These are phyloP conservation scores for Trichoderma sp. DNA, from an alignment of 2,329 filamentous ascomycete genomes.

Conservation along the genomic window DNA sequence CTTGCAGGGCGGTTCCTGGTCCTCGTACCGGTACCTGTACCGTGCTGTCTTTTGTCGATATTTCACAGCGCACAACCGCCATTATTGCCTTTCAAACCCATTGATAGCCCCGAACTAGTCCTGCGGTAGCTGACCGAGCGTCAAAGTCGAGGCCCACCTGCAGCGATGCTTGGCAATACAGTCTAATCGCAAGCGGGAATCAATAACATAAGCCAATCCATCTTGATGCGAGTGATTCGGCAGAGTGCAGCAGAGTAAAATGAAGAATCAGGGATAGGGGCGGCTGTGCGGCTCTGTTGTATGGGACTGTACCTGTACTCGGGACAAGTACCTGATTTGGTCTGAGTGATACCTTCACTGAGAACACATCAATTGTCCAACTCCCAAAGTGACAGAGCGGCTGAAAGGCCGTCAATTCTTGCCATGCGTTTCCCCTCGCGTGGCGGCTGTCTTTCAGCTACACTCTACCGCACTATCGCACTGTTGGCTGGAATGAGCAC, in stretches of 20 bases:
- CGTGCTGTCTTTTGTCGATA: not conserved
- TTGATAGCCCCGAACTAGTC: not conserved
- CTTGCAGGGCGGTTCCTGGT: not conserved
- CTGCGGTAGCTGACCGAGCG: not conserved
- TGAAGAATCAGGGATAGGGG: not conserved
- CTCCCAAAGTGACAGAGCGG: not conserved
- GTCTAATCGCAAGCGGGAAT: not conserved
- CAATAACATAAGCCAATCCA: not conserved
- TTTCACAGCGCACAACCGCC: not conserved
- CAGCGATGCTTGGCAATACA: not conserved
- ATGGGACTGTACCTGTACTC: not conserved
- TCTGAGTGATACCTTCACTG: too few species aligned
- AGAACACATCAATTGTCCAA: too few species aligned
- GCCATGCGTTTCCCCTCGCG: not conserved
- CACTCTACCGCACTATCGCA: not conserved
- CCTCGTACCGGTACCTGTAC: not conserved
- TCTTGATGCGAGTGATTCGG: conserved; percentile 6
- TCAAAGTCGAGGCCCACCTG: not conserved
- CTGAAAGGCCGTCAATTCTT: not conserved
- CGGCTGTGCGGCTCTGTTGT: not conserved
- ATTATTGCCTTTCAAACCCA: not conserved
- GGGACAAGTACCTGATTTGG: too few species aligned
- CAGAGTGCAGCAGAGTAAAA: not conserved
- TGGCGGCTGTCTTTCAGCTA: not conserved
- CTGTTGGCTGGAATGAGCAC: not conserved